phyloP scores from a whole-genome alignment of 345 rosid species.

The Eucalyptus lansdowneana region DNA sequence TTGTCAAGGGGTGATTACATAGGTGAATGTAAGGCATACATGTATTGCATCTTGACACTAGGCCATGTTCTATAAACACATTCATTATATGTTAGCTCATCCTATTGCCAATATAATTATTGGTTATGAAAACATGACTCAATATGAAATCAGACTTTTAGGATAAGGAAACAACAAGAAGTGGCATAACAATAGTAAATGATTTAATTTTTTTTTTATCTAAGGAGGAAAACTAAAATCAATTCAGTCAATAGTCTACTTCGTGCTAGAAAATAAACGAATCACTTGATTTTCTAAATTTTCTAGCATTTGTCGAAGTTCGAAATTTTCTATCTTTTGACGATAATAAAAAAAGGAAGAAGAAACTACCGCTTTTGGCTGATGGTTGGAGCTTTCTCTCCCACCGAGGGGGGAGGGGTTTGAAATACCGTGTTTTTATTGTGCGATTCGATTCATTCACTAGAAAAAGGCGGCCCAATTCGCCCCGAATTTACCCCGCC shows the following conservation, averaged over 20 bases:
- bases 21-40: background rate
- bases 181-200: background rate
- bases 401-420: no score
- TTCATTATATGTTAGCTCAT: fast-evolving
- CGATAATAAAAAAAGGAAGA: background rate
- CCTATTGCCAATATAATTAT: background rate
- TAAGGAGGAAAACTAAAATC: background rate
- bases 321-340: background rate
- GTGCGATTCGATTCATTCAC: no score
- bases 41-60: background rate
- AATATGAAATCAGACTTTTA: background rate
- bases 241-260: background rate
- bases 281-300: background rate
- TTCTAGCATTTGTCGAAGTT: background rate
- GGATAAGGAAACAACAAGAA: background rate
- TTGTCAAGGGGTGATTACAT: background rate
- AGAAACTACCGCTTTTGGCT: no score
- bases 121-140: background rate
- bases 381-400: no score
- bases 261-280: no score
- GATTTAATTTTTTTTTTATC: background rate
- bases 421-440: no score
- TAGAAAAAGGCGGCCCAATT: no score
- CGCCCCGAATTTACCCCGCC: no score
- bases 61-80: background rate